These are phyloP conservation scores for Tricholoma sp. DNA, from an alignment of 768 basidiomycete genomes.

Conservation along the genomic window DNA sequence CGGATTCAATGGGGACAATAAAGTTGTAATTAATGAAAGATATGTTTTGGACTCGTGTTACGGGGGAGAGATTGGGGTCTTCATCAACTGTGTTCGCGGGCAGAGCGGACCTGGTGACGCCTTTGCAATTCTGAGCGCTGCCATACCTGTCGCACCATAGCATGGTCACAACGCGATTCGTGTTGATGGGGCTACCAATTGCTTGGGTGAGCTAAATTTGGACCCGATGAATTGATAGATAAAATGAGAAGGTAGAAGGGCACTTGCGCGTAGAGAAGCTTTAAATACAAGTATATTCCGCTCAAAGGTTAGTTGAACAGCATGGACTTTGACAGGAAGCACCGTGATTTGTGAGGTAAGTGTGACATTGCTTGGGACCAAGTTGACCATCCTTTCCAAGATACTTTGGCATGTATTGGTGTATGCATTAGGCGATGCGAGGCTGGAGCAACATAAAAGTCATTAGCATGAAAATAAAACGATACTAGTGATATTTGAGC, in stretches of 20 bases:
- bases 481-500: constrained; percentile 1
- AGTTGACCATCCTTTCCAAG: constrained; percentile 42
- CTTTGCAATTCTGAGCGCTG: constrained; percentile 26
- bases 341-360: constrained; percentile 42
- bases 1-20: constrained; percentile 34
- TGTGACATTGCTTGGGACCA: constrained; percentile 38
- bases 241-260: neutral
- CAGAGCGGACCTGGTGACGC: constrained; percentile 27
- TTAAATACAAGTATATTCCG: constrained; percentile 35
- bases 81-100: constrained; percentile 26
- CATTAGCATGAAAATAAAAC: neutral
- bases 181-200: constrained; percentile 27
- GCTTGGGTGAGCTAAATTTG: constrained; percentile 29
- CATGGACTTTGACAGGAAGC: constrained; percentile 35
- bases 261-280: constrained; percentile 32
- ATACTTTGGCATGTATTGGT: constrained; percentile 33
- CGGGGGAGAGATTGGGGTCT: constrained; percentile 31
- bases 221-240: constrained; percentile 1
- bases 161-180: constrained; percentile 35
- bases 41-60: constrained; percentile 29
- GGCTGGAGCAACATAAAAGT: constrained; percentile 11
- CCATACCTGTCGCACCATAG: constrained; percentile 39
- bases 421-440: constrained; percentile 31
- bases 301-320: constrained; percentile 33
- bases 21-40: constrained; percentile 39